Evolutionary conservation across 1,139 yeast genomes (phyloP).

Genomic region (Suzukiozyma palmioleophila): DNA sequence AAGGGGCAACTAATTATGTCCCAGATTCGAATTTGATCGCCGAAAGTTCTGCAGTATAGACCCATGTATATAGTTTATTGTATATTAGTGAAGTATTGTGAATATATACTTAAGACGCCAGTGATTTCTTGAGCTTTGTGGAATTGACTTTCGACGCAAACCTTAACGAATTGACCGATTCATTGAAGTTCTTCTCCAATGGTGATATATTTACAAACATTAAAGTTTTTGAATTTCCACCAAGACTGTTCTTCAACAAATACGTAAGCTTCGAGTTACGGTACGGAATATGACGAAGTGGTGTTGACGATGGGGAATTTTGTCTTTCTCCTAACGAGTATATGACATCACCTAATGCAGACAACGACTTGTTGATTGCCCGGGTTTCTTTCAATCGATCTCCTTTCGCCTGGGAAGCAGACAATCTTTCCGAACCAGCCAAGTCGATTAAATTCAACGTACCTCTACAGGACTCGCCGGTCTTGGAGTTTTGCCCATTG

Average conservation of each 20-base stretch:
- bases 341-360: slow-evolving; percentile 89
- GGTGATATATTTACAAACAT: slow-evolving; percentile 94
- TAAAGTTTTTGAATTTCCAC: slow-evolving; percentile 83
- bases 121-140: slow-evolving; percentile 30
- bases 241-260: slow-evolving; percentile 75
- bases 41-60: slow-evolving; percentile 3
- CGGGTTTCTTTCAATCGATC: slow-evolving; percentile 84
- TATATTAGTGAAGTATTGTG: background rate
- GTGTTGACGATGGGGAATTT: slow-evolving; percentile 13
- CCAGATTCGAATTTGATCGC: slow-evolving; percentile 23
- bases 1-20: slow-evolving; percentile 29
- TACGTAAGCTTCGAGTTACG: slow-evolving; percentile 69
- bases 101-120: background rate
- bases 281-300: slow-evolving; percentile 45
- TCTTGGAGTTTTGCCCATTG: slow-evolving; percentile 47
- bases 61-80: background rate
- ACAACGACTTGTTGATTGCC: slow-evolving; percentile 82
- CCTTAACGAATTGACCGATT: slow-evolving; percentile 77
- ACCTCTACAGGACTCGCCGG: slow-evolving; percentile 54
- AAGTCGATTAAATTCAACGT: slow-evolving; percentile 72
- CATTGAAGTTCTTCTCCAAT: slow-evolving; percentile 54
- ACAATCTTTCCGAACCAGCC: slow-evolving; percentile 88
- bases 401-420: slow-evolving; percentile 73
- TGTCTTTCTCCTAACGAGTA: slow-evolving; percentile 53
- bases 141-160: slow-evolving; percentile 82